Evolutionary conservation across 1,139 yeast species (phyloP), one percentile per base, ranked within the genome.

Genomic region (Pichia sp.): DNA sequence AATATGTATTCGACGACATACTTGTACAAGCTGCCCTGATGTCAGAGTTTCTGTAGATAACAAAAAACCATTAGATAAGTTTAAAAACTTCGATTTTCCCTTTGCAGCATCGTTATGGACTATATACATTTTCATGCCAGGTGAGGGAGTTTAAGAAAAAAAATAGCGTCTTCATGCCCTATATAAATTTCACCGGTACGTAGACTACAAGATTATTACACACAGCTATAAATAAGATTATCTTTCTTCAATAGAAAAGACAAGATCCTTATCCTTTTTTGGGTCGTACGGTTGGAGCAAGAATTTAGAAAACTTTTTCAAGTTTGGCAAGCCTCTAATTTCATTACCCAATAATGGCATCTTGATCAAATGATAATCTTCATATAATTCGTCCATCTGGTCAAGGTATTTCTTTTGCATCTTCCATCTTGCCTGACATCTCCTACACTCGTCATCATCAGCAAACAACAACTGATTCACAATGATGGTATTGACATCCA

Each of bases 371-470:
- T 93, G 97, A 75, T 93, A 93, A 70, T 93, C 98, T 62, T 74
- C 79, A 65, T 93, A 93, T 56, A 93, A 77, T 69, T 93, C 99
- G 60, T 79, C 87, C 84, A 93, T 91, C 74, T 93, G 98, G 64
- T 86, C 95, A 65, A 91, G 76, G 66, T 93, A 93, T 71, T 93
- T 93, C 72, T 79, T 85, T 72, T 93, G 99, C 96, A 93, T 90
- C 72, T 87, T 87, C 84, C 95, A 84, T 72, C 99, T 86, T 16
- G 96, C 81, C 58, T 79, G 85, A 71, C 99, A 93, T 70, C 97
- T 85, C 66, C 83, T 86, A 72, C 99, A 93, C 59, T 80, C 77
- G 50, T 75, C 82, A 58, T 79, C 84, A 50, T 84, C 90, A 18
- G 96, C 95, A 71, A 87, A 88, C 57, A 93, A 73, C 60, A 93